Evolutionary conservation across 2,329 filamentous ascomycete species (phyloP), one percentile per base, ranked within the genome.

Genomic region (Cordyceps cicadae): DNA sequence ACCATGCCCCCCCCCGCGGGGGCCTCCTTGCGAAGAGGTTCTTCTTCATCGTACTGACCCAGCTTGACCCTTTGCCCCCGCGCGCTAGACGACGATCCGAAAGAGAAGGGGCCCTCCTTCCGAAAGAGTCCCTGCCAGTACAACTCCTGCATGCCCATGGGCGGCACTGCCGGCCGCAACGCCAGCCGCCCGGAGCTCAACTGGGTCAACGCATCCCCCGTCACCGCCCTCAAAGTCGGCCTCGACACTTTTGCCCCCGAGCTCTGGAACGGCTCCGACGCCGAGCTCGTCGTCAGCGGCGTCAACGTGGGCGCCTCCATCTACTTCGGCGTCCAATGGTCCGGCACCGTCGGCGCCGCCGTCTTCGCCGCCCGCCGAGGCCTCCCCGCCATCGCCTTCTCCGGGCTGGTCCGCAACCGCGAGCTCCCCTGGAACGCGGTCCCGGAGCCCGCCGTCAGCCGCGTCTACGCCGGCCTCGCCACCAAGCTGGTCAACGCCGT

Each of bases 121-220:
- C 79, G 84, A 51, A 76, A 70, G 3, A 62, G 72, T 0, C 69
- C 82, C 0, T 90, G 87, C 68, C 72, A 87, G 63, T 88, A 81
- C 71, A 68, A 81, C 68, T 85, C 81, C 67, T 90, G 87, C 67
- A 76, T 83, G 0, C 72, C 78, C 11, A 76, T 78, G 65, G 83
- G 79, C 66, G 79, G 81, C 1, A 74, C 84, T 1, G 76, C 77
- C 17, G 87, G 87, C 45, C 70, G 72, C 65, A 87, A 89, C 67
- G 71, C 75, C 11, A 79, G 79, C 0, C 76, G 82, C 62, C 76
- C 82, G 0, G 79, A 81, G 5, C 77, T 88, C 51, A 87, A 88
- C 77, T 90, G 87, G 77, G 87, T 90, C 62, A 90, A 90, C 75
- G 86, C 84, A 0, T 88, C 76, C 72, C 86, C 87, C 0, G 83